A percentile compares a stretch with the other conserved stretches of the same genome.
phyloP scores from a whole-genome alignment of 306 rosid species.

The Begonia loranthoides region DNA sequence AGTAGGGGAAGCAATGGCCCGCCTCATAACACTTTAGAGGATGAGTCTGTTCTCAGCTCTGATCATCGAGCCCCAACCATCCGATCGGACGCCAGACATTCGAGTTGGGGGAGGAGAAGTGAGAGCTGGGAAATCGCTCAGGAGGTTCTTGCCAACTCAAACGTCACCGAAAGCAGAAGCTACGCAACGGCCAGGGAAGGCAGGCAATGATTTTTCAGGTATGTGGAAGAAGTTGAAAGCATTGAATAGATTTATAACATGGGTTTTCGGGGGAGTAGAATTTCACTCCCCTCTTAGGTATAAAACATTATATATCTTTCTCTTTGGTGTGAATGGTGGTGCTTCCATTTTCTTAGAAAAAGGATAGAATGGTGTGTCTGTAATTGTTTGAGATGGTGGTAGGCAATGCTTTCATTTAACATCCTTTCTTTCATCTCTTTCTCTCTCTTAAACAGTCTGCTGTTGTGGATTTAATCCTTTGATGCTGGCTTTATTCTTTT shows the following conservation, averaged over 20 bases:
- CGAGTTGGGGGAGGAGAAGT: conserved; percentile 74
- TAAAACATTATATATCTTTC: conserved; percentile 7
- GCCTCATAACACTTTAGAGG: conserved; percentile 41
- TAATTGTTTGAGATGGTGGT: conserved; percentile 35
- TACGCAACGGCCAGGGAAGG: conserved; percentile 38
- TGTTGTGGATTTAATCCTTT: conserved; percentile 18
- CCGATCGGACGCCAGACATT: conserved; percentile 52
- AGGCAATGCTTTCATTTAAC: conserved; percentile 22
- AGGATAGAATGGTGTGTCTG: conserved; percentile 33
- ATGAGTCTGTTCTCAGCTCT: conserved; percentile 52
- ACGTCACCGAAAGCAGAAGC: conserved; percentile 63
- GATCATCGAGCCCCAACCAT: conserved; percentile 75
- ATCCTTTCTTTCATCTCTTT: conserved; percentile 1
- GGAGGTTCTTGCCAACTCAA: conserved; percentile 43
- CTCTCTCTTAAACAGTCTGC: conserved; percentile 13
- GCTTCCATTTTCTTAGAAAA: conserved; percentile 16
- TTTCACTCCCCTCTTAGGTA: conserved; percentile 14
- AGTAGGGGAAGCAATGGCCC: conserved; percentile 62
- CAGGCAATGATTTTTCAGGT: conserved; percentile 21
- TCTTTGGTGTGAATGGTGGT: conserved; percentile 21
- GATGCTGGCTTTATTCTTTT: conserved; percentile 48
- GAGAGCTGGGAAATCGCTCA: conserved; percentile 74
- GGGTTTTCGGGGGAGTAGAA: conserved; percentile 15
- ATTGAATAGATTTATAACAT: too few species aligned
- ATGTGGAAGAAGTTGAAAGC: too few species aligned